Percentiles rank a stretch among this genome's conserved stretches.
Conservation (phyloP, 2,329 filamentous ascomycete genomes). For the Ophiostoma ips region DNA sequence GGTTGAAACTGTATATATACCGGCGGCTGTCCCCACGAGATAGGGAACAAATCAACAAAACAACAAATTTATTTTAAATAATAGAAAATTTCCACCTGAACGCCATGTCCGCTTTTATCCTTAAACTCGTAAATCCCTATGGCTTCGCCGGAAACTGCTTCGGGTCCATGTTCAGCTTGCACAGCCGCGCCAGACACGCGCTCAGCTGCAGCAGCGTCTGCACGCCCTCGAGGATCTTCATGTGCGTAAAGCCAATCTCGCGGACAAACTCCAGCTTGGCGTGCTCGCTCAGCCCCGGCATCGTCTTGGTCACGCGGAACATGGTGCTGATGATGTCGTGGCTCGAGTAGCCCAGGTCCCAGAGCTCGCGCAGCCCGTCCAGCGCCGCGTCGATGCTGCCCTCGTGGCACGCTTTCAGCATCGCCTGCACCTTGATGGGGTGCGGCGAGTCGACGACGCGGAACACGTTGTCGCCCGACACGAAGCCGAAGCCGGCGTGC, state of each 20-base stretch:
- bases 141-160: slow-evolving; percentile 48
- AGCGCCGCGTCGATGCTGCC: slow-evolving; percentile 79
- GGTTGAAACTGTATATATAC: too few species aligned
- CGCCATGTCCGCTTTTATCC: too few species aligned
- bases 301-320: slow-evolving; percentile 96
- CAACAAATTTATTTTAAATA: too few species aligned
- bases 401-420: slow-evolving; percentile 95
- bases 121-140: background rate
- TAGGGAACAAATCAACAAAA: too few species aligned
- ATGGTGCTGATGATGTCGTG: slow-evolving; percentile 99
- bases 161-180: slow-evolving; percentile 93
- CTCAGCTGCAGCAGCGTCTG: slow-evolving; percentile 90
- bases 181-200: slow-evolving; percentile 79
- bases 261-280: slow-evolving; percentile 95
- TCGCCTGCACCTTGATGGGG: slow-evolving; percentile 94
- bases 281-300: slow-evolving; percentile 82
- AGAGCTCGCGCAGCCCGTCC: slow-evolving; percentile 76
- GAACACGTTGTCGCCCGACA: slow-evolving; percentile 97
- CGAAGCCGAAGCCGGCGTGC: slow-evolving; percentile 82
- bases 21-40: too few species aligned
- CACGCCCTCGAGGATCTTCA: slow-evolving; percentile 96
- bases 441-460: slow-evolving; percentile 94
- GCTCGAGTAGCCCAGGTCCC: slow-evolving; percentile 91
- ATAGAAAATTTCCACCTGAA: too few species aligned
- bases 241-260: slow-evolving; percentile 97